A percentile compares a stretch with the other conserved stretches of the same genome.
Conservation (phyloP, 2,329 filamentous ascomycete genomes). For the Scedosporium minutisporum region DNA sequence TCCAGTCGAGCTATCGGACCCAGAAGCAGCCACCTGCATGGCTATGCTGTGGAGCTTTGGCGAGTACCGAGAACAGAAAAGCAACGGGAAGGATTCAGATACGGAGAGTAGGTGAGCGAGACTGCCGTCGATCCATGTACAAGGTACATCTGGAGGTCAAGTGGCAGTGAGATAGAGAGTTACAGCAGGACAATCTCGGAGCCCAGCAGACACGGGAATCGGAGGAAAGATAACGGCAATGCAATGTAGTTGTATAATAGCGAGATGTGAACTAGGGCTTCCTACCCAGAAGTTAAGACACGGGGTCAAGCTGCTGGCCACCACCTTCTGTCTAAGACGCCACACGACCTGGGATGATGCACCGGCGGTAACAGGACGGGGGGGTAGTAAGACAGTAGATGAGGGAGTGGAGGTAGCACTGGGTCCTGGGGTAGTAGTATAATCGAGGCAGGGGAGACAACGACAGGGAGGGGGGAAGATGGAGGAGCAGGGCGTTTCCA, state of each 20-base stretch:
- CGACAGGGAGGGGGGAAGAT: background rate
- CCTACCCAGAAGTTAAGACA: background rate
- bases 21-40: constrained; percentile 1
- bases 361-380: background rate
- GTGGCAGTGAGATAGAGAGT: background rate
- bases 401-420: background rate
- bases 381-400: background rate
- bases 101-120: background rate
- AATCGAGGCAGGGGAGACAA: background rate
- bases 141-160: background rate
- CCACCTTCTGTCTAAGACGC: background rate
- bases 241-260: background rate
- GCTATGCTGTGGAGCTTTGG: background rate
- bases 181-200: background rate
- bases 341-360: background rate
- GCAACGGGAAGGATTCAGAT: background rate
- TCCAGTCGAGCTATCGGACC: background rate
- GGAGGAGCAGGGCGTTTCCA: background rate
- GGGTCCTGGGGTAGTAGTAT: background rate
- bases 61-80: background rate
- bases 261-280: background rate
- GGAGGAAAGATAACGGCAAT: background rate
- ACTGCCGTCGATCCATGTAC: background rate
- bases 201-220: background rate
- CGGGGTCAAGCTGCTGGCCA: background rate